A percentile compares a stretch with the other conserved stretches of the same genome.
phyloP scores from a whole-genome alignment of 108 stramenopile genomes.

The Schizochytrium sp. region DNA sequence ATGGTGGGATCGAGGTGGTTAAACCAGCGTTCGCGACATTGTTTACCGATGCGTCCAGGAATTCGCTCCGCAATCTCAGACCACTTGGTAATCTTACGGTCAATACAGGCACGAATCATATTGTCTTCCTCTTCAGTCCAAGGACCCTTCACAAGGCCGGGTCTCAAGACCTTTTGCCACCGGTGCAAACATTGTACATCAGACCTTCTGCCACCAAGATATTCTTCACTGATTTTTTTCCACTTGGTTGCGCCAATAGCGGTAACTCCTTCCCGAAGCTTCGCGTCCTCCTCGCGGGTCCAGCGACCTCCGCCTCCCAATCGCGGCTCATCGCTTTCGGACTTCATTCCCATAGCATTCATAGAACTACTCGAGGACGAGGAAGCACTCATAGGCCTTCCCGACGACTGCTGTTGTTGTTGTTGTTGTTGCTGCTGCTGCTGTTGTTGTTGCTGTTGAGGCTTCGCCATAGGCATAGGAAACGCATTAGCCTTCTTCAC shows the following conservation, averaged over 20 bases:
- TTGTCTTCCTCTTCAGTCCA: conserved; percentile 85
- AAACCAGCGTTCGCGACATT: conserved; percentile 96
- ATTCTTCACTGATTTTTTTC: conserved; percentile 74
- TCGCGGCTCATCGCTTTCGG: conserved; percentile 6
- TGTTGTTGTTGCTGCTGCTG: not conserved
- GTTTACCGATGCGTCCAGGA: conserved; percentile 97
- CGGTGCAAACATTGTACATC: conserved; percentile 81
- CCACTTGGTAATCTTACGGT: conserved; percentile 88
- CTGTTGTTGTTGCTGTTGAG: not conserved
- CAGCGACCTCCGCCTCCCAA: conserved; percentile 69
- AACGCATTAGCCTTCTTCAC: not conserved
- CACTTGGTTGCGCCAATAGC: conserved; percentile 73
- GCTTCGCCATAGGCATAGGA: not conserved
- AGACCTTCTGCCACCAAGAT: conserved; percentile 69
- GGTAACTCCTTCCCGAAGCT: conserved; percentile 74
- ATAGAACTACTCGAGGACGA: not conserved
- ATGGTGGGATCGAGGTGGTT: conserved; percentile 92
- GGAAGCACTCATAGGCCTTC: not conserved
- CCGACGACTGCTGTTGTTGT: not conserved
- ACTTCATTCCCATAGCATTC: not conserved
- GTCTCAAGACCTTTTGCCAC: conserved; percentile 80
- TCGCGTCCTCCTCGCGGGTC: conserved; percentile 74
- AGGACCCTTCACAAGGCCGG: conserved; percentile 76
- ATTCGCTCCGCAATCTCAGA: conserved; percentile 88
- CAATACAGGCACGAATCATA: conserved; percentile 75